These are phyloP conservation scores for Mimosa bimucronata DNA, from an alignment of 306 rosid species.

Conservation along the genomic window DNA sequence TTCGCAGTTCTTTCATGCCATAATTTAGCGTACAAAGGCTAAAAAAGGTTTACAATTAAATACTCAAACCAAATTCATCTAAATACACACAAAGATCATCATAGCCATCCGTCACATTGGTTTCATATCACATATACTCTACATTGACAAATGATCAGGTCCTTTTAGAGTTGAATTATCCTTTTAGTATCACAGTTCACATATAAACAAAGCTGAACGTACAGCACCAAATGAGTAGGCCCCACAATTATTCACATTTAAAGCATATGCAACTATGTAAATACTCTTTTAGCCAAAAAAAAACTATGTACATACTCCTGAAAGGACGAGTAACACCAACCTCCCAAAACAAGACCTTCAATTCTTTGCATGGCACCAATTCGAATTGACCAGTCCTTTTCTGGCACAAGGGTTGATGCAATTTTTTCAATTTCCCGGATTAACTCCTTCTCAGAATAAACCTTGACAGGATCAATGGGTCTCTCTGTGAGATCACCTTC, in stretches of 20 bases:
- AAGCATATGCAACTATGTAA: conserved; percentile 25
- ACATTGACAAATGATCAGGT: conserved; percentile 17
- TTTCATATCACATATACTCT: conserved; percentile 22
- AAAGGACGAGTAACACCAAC: conserved; percentile 50
- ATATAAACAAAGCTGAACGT: neutral
- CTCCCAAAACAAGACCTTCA: conserved; percentile 94
- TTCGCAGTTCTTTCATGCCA: conserved; percentile 1
- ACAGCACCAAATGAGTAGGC: neutral
- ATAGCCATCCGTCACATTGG: conserved; percentile 5
- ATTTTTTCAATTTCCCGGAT: conserved; percentile 94
- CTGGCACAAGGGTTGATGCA: conserved; percentile 91
- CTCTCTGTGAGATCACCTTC: conserved; percentile 83
- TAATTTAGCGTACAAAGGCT: conserved; percentile 14
- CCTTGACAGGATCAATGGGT: conserved; percentile 81
- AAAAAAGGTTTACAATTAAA: conserved; percentile 19
- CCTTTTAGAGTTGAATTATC: conserved; percentile 23
- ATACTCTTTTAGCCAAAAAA: neutral
- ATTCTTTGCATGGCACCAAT: conserved; percentile 94
- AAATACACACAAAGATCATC: neutral
- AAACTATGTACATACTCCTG: conserved; percentile 26
- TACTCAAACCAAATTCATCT: conserved; percentile 30
- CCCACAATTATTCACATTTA: conserved; percentile 10
- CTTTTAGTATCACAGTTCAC: neutral
- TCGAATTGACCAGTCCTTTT: conserved; percentile 97
- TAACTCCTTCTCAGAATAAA: conserved; percentile 95